Conservation (phyloP, 108 stramenopile genomes). For the Nitzschia palea region DNA sequence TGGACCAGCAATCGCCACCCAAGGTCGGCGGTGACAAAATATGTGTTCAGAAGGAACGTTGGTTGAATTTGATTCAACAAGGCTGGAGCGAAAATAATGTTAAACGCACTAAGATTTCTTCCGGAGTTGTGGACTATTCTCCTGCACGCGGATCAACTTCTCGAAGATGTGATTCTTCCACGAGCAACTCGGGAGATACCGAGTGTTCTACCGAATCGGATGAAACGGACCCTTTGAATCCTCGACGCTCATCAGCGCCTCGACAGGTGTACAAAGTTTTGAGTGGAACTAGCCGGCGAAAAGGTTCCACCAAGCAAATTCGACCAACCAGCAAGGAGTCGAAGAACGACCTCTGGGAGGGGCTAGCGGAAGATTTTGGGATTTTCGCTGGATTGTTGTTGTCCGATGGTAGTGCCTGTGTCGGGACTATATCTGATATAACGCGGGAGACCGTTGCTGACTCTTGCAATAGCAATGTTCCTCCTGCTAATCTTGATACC, state of each 20-base stretch:
- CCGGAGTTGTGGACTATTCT: neutral
- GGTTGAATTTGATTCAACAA: conserved; percentile 19
- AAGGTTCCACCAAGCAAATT: neutral
- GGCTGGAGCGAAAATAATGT: conserved; percentile 5
- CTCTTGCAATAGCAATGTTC: too few relatives aligned
- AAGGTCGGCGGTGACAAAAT: too few relatives aligned
- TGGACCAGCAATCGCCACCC: too few relatives aligned
- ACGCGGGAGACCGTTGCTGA: conserved; percentile 30
- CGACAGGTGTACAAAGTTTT: too few relatives aligned
- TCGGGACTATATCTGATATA: conserved; percentile 21
- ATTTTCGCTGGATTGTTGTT: conserved; percentile 27
- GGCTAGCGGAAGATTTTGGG: conserved; percentile 30
- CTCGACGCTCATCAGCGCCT: too few relatives aligned
- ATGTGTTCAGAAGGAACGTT: conserved; percentile 21
- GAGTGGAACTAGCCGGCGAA: neutral
- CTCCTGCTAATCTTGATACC: too few relatives aligned
- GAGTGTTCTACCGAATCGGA: conserved; percentile 4
- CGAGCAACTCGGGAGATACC: neutral
- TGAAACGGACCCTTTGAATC: too few relatives aligned
- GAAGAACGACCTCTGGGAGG: conserved; percentile 6
- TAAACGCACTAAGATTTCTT: neutral
- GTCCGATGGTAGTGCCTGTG: conserved; percentile 30
- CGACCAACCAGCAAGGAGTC: neutral
- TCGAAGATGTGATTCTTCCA: neutral
- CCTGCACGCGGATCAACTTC: too few relatives aligned